These are phyloP conservation scores for Plasmodium inui DNA, from an alignment of 169 alveolate genomes.

Conservation along the genomic window DNA sequence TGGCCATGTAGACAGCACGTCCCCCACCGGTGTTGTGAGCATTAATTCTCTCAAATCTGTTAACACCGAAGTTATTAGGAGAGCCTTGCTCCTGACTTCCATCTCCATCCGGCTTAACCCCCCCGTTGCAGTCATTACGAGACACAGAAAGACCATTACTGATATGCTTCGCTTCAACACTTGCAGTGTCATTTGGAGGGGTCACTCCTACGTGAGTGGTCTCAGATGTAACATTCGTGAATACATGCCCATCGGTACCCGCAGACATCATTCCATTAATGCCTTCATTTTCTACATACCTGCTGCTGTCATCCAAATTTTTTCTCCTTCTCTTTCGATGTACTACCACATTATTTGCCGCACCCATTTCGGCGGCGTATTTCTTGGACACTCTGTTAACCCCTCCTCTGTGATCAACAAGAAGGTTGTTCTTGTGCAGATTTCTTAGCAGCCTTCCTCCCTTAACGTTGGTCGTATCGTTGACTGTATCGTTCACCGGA, in stretches of 20 bases:
- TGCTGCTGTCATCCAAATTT: constrained; percentile 1
- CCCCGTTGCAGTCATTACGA: neutral
- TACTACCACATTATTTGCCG: neutral
- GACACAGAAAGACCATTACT: neutral
- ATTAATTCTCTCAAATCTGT: neutral
- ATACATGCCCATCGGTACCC: neutral
- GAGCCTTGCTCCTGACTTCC: neutral
- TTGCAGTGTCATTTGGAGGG: neutral
- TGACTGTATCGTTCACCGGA: neutral
- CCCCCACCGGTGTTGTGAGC: neutral
- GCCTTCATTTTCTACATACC: constrained; percentile 11
- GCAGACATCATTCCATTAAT: neutral
- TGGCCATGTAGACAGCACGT: neutral
- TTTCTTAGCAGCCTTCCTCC: constrained; percentile 44
- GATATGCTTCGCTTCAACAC: neutral
- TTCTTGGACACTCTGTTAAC: neutral
- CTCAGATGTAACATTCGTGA: neutral
- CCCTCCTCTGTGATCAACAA: constrained; percentile 4
- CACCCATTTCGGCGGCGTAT: neutral
- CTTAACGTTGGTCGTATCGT: neutral
- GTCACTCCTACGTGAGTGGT: neutral
- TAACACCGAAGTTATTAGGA: neutral
- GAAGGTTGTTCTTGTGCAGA: constrained; percentile 6
- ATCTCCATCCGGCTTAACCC: neutral
- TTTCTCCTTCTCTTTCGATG: constrained; percentile 28